These are phyloP conservation scores for Testicularia cyperi DNA, from an alignment of 1,284 basidiomycete species.

Conservation along the genomic window DNA sequence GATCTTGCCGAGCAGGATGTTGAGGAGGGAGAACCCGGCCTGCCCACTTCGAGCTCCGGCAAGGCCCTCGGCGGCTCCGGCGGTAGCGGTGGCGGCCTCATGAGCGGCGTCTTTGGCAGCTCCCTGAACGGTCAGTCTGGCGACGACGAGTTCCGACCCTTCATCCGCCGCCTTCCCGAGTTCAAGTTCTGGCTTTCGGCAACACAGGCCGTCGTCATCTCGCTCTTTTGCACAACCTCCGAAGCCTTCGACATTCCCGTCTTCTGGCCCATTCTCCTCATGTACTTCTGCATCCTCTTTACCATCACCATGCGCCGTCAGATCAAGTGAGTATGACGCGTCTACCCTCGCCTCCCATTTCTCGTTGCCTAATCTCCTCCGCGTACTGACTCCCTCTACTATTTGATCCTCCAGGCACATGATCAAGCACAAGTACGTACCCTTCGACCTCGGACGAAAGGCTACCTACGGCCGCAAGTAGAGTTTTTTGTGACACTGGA, in stretches of 20 bases:
- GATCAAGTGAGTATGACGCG: conserved; percentile 59
- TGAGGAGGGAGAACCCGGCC: conserved; percentile 77
- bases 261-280: conserved; percentile 94
- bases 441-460: conserved; percentile 87
- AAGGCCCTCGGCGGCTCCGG: conserved; percentile 15
- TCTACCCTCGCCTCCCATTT: not conserved
- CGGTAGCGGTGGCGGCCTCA: conserved; percentile 45
- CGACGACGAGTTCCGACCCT: conserved; percentile 67
- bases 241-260: conserved; percentile 85
- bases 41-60: conserved; percentile 52
- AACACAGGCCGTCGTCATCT: conserved; percentile 81
- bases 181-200: conserved; percentile 89
- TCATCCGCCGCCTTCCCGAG: conserved; percentile 90
- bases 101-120: conserved; percentile 59
- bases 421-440: conserved; percentile 90
- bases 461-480: conserved; percentile 53
- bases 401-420: conserved; percentile 86
- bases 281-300: conserved; percentile 67
- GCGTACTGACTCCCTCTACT: conserved; percentile 1
- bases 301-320: conserved; percentile 61
- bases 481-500: not conserved
- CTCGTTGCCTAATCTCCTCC: not conserved
- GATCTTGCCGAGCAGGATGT: conserved; percentile 92
- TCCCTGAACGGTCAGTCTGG: conserved; percentile 61
- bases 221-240: conserved; percentile 64